phyloP scores from a whole-genome alignment of 129 eudicot genomes.

The Flaveria robusta region DNA sequence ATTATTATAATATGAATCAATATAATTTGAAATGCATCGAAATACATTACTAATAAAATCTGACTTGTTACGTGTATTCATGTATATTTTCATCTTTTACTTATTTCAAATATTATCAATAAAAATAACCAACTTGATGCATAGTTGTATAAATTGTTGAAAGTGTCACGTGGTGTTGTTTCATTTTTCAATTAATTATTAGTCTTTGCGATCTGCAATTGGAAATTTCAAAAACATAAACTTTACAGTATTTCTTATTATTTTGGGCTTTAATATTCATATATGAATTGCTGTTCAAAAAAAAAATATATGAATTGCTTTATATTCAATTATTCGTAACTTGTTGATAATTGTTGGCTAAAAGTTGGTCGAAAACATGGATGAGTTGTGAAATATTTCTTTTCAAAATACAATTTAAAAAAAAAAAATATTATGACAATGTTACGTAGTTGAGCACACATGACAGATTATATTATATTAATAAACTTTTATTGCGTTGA shows the following conservation, averaged over 20 bases:
- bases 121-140: not conserved
- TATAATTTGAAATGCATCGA: too few relatives aligned
- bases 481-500: not conserved
- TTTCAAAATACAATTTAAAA: not conserved
- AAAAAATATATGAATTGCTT: not conserved
- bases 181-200: not conserved
- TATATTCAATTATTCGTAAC: not conserved
- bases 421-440: not conserved
- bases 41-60: too few relatives aligned
- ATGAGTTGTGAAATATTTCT: conserved; percentile 1
- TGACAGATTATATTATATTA: not conserved
- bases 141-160: not conserved
- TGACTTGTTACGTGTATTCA: too few relatives aligned
- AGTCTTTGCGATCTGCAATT: conserved; percentile 1
- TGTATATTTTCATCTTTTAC: too few relatives aligned
- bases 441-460: not conserved
- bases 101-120: not conserved
- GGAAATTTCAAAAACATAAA: not conserved
- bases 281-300: not conserved
- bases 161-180: conserved; percentile 17
- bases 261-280: not conserved
- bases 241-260: not conserved
- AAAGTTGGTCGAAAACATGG: conserved; percentile 8
- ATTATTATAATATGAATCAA: too few relatives aligned
- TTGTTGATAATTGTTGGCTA: conserved; percentile 4